These are phyloP conservation scores for Erysimum cheiri DNA, from an alignment of 441 rosid species.

Conservation along the genomic window DNA sequence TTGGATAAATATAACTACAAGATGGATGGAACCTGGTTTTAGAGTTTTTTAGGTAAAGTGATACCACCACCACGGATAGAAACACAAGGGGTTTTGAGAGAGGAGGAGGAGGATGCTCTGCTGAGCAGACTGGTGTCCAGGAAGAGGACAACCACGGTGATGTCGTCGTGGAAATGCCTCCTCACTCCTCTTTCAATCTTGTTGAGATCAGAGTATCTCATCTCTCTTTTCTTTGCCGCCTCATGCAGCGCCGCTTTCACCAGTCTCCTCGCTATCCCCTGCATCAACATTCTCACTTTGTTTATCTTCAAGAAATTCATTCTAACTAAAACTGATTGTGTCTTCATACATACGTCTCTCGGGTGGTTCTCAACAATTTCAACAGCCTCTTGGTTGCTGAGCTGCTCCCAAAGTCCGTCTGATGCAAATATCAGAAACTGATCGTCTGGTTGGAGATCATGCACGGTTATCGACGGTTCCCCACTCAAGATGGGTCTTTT, in stretches of 20 bases:
- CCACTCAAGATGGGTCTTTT: constrained; percentile 15
- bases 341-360: constrained; percentile 17
- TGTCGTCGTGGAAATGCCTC: constrained; percentile 87
- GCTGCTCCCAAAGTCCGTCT: constrained; percentile 13
- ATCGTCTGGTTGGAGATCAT: constrained; percentile 7
- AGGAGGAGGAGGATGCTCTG: constrained; percentile 58
- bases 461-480: constrained; percentile 17
- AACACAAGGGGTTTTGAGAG: constrained; percentile 55
- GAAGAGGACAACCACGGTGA: constrained; percentile 70
- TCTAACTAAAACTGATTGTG: not conserved
- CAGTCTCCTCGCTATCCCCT: constrained; percentile 83
- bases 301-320: not conserved
- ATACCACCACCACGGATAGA: constrained; percentile 76
- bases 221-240: constrained; percentile 82
- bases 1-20: constrained; percentile 43
- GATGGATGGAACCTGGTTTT: constrained; percentile 48
- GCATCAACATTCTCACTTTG: constrained; percentile 27
- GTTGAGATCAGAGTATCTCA: constrained; percentile 87
- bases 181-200: constrained; percentile 83
- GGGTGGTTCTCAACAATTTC: constrained; percentile 20
- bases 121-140: constrained; percentile 68
- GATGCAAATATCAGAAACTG: constrained; percentile 25
- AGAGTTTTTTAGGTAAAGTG: constrained; percentile 56
- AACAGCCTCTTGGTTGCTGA: constrained; percentile 23
- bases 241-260: constrained; percentile 71